phyloP scores from a whole-genome alignment of 768 basidiomycete genomes.

The Amyloporia xantha region DNA sequence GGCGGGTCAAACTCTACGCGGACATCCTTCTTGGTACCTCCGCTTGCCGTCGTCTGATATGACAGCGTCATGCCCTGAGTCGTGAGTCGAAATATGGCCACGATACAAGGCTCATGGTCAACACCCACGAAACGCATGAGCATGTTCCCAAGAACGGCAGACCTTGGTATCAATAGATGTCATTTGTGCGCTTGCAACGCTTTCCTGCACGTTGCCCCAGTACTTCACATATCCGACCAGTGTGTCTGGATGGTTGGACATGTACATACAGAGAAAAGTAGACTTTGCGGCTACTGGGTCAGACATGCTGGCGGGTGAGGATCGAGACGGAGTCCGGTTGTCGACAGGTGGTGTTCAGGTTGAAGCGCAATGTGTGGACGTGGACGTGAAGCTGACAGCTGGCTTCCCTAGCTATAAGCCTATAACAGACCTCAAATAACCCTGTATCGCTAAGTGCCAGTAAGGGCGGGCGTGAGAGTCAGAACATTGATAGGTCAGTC shows the following conservation, averaged over 20 bases:
- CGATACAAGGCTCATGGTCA: no score
- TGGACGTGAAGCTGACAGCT: no score
- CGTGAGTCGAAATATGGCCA: neutral
- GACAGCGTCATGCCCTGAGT: slow-evolving; percentile 66
- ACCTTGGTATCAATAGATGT: slow-evolving; percentile 62
- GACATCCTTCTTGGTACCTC: slow-evolving; percentile 39
- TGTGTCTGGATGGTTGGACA: slow-evolving; percentile 79
- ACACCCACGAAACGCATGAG: neutral
- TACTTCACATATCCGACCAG: slow-evolving; percentile 78
- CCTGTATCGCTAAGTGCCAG: no score
- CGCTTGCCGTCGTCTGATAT: slow-evolving; percentile 46
- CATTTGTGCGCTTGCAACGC: slow-evolving; percentile 63
- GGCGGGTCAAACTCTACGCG: slow-evolving; percentile 64
- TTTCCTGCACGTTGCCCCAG: slow-evolving; percentile 56
- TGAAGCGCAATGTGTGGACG: neutral
- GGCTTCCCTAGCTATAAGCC: no score
- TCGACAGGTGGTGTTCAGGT: neutral
- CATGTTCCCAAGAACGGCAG: slow-evolving; percentile 8
- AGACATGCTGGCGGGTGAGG: slow-evolving; percentile 37
- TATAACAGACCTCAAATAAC: no score
- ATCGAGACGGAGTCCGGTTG: no score
- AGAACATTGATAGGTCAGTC: no score
- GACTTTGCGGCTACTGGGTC: slow-evolving; percentile 76
- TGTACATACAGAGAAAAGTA: slow-evolving; percentile 74
- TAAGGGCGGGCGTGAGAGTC: no score